phyloP scores from a whole-genome alignment of 371 early-diverging fungal genomes.

The Parasitella parasitica region DNA sequence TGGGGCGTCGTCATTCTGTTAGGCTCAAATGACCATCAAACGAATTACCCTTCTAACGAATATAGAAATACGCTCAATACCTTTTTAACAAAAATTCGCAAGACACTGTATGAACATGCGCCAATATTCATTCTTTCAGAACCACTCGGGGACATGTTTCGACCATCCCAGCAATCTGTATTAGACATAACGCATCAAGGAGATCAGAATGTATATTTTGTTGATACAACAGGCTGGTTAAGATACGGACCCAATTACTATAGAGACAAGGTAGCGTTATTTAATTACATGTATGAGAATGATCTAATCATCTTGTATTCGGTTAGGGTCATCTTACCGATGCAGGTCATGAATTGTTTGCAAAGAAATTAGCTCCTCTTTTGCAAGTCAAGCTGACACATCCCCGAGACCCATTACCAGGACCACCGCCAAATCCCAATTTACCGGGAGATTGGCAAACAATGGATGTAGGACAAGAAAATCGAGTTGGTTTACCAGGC shows the following conservation, averaged over 20 bases:
- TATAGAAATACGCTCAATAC: neutral
- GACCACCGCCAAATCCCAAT: constrained; percentile 42
- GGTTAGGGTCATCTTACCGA: constrained; percentile 35
- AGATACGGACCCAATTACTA: constrained; percentile 33
- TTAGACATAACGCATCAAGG: constrained; percentile 23
- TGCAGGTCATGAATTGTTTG: constrained; percentile 35
- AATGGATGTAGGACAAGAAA: constrained; percentile 43
- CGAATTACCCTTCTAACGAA: constrained; percentile 6
- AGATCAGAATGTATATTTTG: constrained; percentile 35
- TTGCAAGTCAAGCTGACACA: constrained; percentile 30
- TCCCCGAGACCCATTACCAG: constrained; percentile 39
- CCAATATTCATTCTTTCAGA: constrained; percentile 44
- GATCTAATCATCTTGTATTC: neutral
- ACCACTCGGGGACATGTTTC: constrained; percentile 39
- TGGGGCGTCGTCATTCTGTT: constrained; percentile 20
- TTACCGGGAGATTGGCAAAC: constrained; percentile 49
- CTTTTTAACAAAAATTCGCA: constrained; percentile 8
- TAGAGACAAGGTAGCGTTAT: constrained; percentile 22
- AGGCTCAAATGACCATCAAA: constrained; percentile 23
- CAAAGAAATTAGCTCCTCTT: constrained; percentile 33
- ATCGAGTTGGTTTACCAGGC: constrained; percentile 39
- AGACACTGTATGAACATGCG: constrained; percentile 10
- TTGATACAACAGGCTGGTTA: constrained; percentile 46
- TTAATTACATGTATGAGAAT: neutral
- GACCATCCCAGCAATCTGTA: constrained; percentile 41